These are phyloP conservation scores for Coemansia sp. DNA, from an alignment of 192 early-diverging fungal species.

Conservation along the genomic window DNA sequence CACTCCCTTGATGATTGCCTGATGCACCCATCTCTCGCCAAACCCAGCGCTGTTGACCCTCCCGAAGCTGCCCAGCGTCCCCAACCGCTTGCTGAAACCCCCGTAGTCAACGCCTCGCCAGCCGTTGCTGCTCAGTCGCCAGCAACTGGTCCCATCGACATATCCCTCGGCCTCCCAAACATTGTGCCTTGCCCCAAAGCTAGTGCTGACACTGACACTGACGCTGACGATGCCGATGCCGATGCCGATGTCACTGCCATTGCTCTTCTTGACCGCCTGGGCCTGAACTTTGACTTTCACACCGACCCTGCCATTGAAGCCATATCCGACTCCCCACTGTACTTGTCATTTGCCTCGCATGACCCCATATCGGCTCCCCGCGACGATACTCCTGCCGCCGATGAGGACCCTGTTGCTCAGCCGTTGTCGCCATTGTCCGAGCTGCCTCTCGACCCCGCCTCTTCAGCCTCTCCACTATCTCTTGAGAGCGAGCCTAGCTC, in stretches of 20 bases:
- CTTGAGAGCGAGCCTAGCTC: not conserved
- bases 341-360: not conserved
- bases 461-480: not conserved
- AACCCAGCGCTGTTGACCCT: not conserved
- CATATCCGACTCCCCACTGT: slow-evolving; percentile 34
- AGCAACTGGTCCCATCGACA: not conserved
- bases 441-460: not conserved
- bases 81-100: not conserved
- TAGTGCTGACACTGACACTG: not conserved
- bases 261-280: slow-evolving; percentile 13
- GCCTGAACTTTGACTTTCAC: slow-evolving; percentile 39
- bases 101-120: not conserved
- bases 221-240: no score
- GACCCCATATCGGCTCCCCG: not conserved
- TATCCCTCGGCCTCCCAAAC: not conserved
- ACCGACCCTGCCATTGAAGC: slow-evolving; percentile 31
- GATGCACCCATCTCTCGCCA: not conserved
- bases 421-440: not conserved
- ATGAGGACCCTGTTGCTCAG: not conserved
- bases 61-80: not conserved
- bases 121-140: not conserved
- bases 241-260: not conserved
- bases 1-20: not conserved
- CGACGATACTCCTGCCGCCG: not conserved
- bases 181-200: not conserved